These are phyloP conservation scores for Petunia axillaris DNA, from an alignment of 257 asterid genomes.

Conservation along the genomic window DNA sequence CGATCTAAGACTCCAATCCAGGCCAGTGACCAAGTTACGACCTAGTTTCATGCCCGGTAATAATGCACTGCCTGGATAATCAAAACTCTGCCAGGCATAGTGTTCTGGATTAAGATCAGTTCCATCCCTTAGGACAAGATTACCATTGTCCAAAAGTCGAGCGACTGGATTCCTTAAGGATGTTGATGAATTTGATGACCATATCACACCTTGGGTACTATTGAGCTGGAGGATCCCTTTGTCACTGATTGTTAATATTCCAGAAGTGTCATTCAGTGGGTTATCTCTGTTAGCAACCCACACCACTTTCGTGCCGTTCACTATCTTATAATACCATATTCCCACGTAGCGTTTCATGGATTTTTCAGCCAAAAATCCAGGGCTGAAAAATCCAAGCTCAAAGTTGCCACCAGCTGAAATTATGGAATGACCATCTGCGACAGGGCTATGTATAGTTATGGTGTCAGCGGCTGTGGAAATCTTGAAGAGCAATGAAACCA, in stretches of 20 bases:
- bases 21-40: not conserved
- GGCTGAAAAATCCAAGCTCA: too few species aligned
- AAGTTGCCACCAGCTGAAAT: too few species aligned
- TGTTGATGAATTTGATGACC: conserved; percentile 25
- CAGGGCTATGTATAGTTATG: too few species aligned
- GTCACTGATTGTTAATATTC: not conserved
- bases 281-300: conserved; percentile 36
- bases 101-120: conserved; percentile 10
- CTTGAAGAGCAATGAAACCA: too few species aligned
- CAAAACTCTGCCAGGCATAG: conserved; percentile 29
- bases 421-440: too few species aligned
- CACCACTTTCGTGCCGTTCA: not conserved
- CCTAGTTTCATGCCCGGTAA: conserved; percentile 35
- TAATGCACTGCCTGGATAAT: conserved; percentile 24
- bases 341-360: too few species aligned
- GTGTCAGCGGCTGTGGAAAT: too few species aligned
- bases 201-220: not conserved
- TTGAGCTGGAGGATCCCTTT: conserved; percentile 26
- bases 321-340: too few species aligned
- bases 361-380: too few species aligned
- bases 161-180: conserved; percentile 14
- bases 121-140: conserved; percentile 26
- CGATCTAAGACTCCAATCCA: conserved; percentile 20
- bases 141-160: conserved; percentile 23
- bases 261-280: conserved; percentile 30